Evolutionary conservation across 2,329 filamentous ascomycete genomes (phyloP).

Genomic region (Sclerotinia subarctica): DNA sequence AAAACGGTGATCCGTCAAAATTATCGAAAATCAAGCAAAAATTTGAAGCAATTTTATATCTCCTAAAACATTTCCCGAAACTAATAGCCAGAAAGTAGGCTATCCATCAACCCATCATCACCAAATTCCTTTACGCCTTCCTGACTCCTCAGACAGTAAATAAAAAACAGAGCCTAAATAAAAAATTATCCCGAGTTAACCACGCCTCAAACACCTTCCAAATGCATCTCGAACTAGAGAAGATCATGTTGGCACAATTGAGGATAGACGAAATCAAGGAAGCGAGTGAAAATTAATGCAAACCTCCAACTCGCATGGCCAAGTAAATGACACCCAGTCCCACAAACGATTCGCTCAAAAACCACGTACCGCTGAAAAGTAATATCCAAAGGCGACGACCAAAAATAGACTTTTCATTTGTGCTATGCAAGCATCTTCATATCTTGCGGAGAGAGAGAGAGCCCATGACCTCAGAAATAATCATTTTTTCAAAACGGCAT

Average conservation of each 20-base stretch:
- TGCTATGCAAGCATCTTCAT: not conserved
- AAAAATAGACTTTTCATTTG: not conserved
- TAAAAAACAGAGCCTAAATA: not conserved
- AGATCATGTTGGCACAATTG: conserved; percentile 20
- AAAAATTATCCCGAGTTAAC: conserved; percentile 8
- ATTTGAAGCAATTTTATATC: not conserved
- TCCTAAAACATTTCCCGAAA: not conserved
- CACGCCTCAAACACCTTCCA: conserved; percentile 19
- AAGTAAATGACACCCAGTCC: not conserved
- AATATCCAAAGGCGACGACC: conserved; percentile 3
- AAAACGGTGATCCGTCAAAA: not conserved
- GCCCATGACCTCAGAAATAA: not conserved
- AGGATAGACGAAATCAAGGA: conserved; percentile 18
- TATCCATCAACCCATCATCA: not conserved
- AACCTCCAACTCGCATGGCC: not conserved
- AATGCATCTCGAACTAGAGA: conserved; percentile 20
- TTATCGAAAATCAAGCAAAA: not conserved
- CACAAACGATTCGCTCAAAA: not conserved
- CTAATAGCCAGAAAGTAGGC: not conserved
- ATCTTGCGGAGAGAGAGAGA: not conserved
- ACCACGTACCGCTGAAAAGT: not conserved
- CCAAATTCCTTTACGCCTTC: not conserved
- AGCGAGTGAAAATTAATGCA: conserved; percentile 3
- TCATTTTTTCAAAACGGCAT: conserved; percentile 70
- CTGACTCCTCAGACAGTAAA: not conserved